Percentiles rank a stretch among this genome's conserved stretches.
phyloP scores from a whole-genome alignment of 306 rosid genomes.

The Prunus mongolica region DNA sequence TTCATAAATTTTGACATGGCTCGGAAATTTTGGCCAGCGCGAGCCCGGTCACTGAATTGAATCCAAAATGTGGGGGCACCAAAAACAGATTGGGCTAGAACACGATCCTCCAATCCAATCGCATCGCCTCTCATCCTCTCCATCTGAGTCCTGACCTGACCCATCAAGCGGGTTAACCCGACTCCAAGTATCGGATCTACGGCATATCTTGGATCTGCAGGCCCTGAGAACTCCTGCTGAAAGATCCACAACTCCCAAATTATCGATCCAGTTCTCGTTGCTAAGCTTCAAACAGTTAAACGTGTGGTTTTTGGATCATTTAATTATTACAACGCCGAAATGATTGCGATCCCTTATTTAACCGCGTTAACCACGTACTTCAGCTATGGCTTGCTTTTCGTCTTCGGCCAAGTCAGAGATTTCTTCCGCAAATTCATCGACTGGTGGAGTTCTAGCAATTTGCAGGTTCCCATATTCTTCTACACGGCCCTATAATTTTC shows the following conservation, averaged over 20 bases:
- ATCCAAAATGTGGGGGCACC: neutral
- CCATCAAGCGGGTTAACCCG: constrained; percentile 1
- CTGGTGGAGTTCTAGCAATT: constrained; percentile 56
- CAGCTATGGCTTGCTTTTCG: constrained; percentile 87
- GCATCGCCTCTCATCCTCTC: neutral
- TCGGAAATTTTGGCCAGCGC: neutral
- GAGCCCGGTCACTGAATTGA: neutral
- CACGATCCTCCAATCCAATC: neutral
- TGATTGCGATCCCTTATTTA: constrained; percentile 76
- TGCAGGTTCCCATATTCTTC: constrained; percentile 42
- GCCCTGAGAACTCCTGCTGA: neutral
- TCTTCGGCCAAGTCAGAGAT: constrained; percentile 81
- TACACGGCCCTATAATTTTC: neutral
- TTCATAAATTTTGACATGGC: neutral
- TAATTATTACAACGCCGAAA: neutral
- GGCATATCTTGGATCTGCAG: neutral
- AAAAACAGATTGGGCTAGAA: neutral
- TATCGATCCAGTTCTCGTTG: neutral
- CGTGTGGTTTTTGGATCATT: neutral
- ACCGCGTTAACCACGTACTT: constrained; percentile 92
- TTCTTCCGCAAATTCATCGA: constrained; percentile 70
- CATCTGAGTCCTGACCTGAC: neutral
- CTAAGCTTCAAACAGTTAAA: neutral
- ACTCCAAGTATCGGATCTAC: neutral
- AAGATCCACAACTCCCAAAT: neutral